Evolutionary conservation across 2,329 filamentous ascomycete genomes (phyloP).

Genomic region (Cercospora zeina): DNA sequence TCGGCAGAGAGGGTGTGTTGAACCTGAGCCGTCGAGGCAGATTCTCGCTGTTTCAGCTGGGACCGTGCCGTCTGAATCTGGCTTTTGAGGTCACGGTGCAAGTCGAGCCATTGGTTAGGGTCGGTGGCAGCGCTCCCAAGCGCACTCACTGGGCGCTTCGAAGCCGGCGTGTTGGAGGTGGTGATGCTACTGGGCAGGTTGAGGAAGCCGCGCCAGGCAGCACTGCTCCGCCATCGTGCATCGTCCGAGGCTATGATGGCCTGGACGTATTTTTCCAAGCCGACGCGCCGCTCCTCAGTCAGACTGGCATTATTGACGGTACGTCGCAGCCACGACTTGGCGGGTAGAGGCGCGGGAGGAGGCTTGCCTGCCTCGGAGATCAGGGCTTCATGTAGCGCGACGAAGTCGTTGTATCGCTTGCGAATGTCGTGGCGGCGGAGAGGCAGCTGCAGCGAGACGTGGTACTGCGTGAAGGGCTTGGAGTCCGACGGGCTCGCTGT

Average conservation of each 20-base stretch:
- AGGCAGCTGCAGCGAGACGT: conserved; percentile 73
- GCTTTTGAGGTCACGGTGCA: conserved; percentile 71
- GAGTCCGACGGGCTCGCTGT: conserved; percentile 52
- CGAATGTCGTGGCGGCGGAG: conserved; percentile 72
- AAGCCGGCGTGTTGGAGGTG: conserved; percentile 40
- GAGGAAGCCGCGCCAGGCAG: conserved; percentile 71
- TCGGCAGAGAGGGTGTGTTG: conserved; percentile 64
- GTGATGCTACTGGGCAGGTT: conserved; percentile 60
- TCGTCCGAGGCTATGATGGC: conserved; percentile 73
- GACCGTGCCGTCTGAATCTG: conserved; percentile 67
- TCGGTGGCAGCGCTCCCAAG: conserved; percentile 44
- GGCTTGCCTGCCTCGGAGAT: conserved; percentile 59
- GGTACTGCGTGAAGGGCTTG: conserved; percentile 75
- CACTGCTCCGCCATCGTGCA: conserved; percentile 71
- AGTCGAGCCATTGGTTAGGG: conserved; percentile 70
- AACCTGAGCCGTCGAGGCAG: conserved; percentile 57
- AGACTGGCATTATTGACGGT: conserved; percentile 69
- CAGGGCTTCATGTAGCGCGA: conserved; percentile 64
- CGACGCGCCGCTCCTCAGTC: conserved; percentile 67
- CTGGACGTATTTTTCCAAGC: conserved; percentile 70
- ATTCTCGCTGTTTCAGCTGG: conserved; percentile 68
- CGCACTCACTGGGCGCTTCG: conserved; percentile 23
- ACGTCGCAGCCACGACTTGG: conserved; percentile 74
- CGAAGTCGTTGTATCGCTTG: conserved; percentile 83
- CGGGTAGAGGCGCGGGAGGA: conserved; percentile 67